Evolutionary conservation across 2,329 filamentous ascomycete species (phyloP).

Genomic region (Cucurbitaria berberidis): DNA sequence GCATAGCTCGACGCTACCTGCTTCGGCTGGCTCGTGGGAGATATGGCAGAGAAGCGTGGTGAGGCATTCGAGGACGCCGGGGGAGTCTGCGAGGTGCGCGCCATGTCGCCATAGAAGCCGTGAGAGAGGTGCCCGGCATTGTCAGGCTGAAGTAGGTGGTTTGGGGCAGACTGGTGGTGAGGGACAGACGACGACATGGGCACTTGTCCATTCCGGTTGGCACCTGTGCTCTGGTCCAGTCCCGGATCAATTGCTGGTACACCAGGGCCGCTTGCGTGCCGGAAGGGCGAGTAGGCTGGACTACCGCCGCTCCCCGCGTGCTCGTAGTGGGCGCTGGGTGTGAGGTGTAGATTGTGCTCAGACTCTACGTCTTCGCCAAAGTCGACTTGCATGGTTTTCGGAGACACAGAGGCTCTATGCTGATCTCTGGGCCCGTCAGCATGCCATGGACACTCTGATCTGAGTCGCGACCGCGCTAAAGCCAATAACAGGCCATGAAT

Average conservation of each 20-base stretch:
- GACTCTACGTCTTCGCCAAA: conserved; percentile 42
- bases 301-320: conserved; percentile 36
- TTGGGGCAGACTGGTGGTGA: conserved; percentile 31
- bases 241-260: conserved; percentile 46
- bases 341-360: conserved; percentile 41
- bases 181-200: conserved; percentile 41
- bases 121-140: conserved; percentile 44
- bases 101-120: conserved; percentile 48
- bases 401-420: conserved; percentile 28
- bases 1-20: conserved; percentile 38
- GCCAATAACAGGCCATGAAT: conserved; percentile 26
- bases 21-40: conserved; percentile 46
- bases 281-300: conserved; percentile 43
- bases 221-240: conserved; percentile 43
- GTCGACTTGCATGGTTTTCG: conserved; percentile 48
- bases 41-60: conserved; percentile 46
- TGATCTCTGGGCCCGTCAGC: conserved; percentile 34
- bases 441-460: conserved; percentile 35
- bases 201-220: conserved; percentile 3
- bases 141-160: conserved; percentile 45
- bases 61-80: conserved; percentile 48
- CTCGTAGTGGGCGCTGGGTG: conserved; percentile 42
- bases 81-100: conserved; percentile 45
- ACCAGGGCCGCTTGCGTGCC: conserved; percentile 34
- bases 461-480: conserved; percentile 30